Percentiles rank a stretch among this genome's conserved stretches.
These are phyloP conservation scores for Hyphodiscus sp. DNA, from an alignment of 2,329 filamentous ascomycete species.

Conservation along the genomic window DNA sequence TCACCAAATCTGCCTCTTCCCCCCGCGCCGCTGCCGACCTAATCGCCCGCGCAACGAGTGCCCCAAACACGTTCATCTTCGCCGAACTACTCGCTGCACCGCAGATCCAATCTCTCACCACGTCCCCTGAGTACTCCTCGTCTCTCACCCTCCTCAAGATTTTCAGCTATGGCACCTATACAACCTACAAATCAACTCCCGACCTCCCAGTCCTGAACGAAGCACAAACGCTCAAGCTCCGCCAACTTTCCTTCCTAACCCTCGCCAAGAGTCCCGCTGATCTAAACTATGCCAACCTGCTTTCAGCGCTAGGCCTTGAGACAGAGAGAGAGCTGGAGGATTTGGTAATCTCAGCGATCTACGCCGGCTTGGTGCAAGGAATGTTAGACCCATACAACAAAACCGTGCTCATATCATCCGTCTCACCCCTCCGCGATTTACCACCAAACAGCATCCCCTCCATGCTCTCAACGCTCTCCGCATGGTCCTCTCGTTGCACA, in stretches of 20 bases:
- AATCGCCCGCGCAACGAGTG: conserved; percentile 81
- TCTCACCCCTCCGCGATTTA: conserved; percentile 82
- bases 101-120: conserved; percentile 67
- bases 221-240: conserved; percentile 75
- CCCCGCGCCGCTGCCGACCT: conserved; percentile 81
- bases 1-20: conserved; percentile 79
- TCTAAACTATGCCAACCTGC: conserved; percentile 69
- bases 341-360: conserved; percentile 81
- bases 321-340: conserved; percentile 70
- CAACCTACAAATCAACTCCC: conserved; percentile 54
- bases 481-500: conserved; percentile 76
- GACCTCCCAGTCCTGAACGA: conserved; percentile 64
- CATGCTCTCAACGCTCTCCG: conserved; percentile 61
- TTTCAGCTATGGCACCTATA: conserved; percentile 89
- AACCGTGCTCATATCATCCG: conserved; percentile 68
- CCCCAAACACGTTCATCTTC: conserved; percentile 86
- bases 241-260: conserved; percentile 81
- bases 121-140: conserved; percentile 52
- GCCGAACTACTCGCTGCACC: conserved; percentile 81
- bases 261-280: conserved; percentile 62
- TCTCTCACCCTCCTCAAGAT: conserved; percentile 72
- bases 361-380: conserved; percentile 73
- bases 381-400: conserved; percentile 76
- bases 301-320: conserved; percentile 58
- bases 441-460: conserved; percentile 62